phyloP scores from a whole-genome alignment of 108 stramenopile species.

The Fistulifera pelliculosa region DNA sequence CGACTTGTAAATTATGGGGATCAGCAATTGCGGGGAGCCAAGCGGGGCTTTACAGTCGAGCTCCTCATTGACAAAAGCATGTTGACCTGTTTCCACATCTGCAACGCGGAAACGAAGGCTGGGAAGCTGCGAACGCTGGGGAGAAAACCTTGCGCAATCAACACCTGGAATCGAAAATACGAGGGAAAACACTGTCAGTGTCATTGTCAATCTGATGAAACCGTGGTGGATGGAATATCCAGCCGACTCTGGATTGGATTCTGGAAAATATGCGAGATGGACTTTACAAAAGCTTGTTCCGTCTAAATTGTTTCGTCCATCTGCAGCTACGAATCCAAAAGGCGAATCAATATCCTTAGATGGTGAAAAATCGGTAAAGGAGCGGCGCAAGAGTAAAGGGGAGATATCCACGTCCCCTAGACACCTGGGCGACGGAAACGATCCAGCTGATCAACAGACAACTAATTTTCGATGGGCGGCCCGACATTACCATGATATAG shows the following conservation, averaged over 20 bases:
- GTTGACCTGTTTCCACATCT: conserved; percentile 30
- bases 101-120: conserved; percentile 22
- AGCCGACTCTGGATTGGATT: background rate
- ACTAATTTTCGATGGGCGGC: conserved; percentile 59
- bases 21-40: background rate
- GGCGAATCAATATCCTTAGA: background rate
- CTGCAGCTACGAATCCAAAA: background rate
- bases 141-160: conserved; percentile 24
- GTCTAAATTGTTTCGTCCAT: conserved; percentile 20
- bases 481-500: conserved; percentile 10
- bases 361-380: background rate
- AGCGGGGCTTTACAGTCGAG: background rate
- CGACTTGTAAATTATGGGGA: conserved; percentile 27
- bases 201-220: conserved; percentile 25
- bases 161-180: conserved; percentile 36
- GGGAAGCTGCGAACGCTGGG: conserved; percentile 14
- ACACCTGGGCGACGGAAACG: conserved; percentile 56
- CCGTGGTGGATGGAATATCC: conserved; percentile 9
- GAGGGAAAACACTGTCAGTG: conserved; percentile 42
- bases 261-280: conserved; percentile 30
- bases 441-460: conserved; percentile 45
- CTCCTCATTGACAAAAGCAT: conserved; percentile 5
- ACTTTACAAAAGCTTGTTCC: conserved; percentile 46
- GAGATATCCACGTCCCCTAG: background rate
- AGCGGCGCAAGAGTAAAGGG: background rate